Evolutionary conservation across 441 rosid species (phyloP).

Genomic region (Lepidium campestre): DNA sequence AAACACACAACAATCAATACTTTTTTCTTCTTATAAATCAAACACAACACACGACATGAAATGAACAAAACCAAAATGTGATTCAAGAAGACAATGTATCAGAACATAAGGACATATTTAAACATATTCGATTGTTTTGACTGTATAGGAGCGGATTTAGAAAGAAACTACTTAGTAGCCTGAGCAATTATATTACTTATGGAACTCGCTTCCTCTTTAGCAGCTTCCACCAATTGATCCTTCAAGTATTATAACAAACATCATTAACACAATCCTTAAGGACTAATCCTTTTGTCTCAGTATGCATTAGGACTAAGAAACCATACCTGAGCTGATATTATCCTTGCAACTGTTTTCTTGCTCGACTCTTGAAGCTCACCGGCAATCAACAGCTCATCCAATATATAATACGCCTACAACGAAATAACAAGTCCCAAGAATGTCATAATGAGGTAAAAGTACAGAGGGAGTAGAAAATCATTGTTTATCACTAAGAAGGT

Average conservation of each 20-base stretch:
- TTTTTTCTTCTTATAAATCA: neutral
- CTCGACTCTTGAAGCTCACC: conserved; percentile 99
- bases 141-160: neutral
- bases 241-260: conserved; percentile 24
- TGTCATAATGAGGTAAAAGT: neutral
- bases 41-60: conserved; percentile 13
- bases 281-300: neutral
- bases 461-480: neutral
- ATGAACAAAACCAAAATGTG: neutral
- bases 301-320: neutral
- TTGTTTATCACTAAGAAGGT: neutral
- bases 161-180: conserved; percentile 41
- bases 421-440: neutral
- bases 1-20: neutral
- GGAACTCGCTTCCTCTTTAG: conserved; percentile 52
- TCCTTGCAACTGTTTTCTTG: conserved; percentile 87
- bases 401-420: conserved; percentile 27
- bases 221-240: conserved; percentile 57
- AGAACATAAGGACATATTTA: neutral
- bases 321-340: conserved; percentile 79
- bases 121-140: conserved; percentile 11
- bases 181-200: conserved; percentile 48
- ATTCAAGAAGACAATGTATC: neutral
- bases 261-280: neutral
- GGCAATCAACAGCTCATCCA: conserved; percentile 57